These are phyloP conservation scores for Sugiyamaella paludigena DNA, from an alignment of 1,139 yeast species.

Conservation along the genomic window DNA sequence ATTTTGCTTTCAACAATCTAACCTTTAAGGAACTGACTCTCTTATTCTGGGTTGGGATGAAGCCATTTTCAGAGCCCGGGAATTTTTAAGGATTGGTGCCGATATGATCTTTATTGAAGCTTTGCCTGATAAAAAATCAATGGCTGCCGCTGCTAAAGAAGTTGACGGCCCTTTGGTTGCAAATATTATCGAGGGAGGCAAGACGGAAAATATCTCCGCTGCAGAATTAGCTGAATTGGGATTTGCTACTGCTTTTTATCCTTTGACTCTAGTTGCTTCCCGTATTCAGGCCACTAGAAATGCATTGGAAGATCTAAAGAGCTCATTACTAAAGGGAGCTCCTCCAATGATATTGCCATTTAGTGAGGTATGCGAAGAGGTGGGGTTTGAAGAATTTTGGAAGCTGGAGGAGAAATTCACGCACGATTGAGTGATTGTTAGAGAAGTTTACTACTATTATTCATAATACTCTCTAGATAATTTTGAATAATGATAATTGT, in stretches of 20 bases:
- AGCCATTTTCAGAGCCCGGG: slow-evolving; percentile 17
- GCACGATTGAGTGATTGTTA: not conserved
- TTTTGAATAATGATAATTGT: too few relatives aligned
- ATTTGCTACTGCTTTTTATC: slow-evolving; percentile 19
- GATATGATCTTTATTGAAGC: slow-evolving; percentile 21
- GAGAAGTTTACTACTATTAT: too few relatives aligned
- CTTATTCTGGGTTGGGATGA: slow-evolving; percentile 18
- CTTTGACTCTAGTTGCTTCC: slow-evolving; percentile 17
- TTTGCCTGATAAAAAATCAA: slow-evolving; percentile 17
- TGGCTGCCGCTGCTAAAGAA: slow-evolving; percentile 16
- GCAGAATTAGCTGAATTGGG: slow-evolving; percentile 18
- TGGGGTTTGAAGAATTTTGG: slow-evolving; percentile 19
- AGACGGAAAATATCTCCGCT: slow-evolving; percentile 19
- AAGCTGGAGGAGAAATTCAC: slow-evolving; percentile 12
- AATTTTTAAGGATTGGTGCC: slow-evolving; percentile 18
- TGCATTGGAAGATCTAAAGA: slow-evolving; percentile 15
- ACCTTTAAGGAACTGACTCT: slow-evolving; percentile 17
- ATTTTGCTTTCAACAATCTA: too few relatives aligned
- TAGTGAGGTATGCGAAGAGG: slow-evolving; percentile 19
- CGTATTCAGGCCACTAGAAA: slow-evolving; percentile 19
- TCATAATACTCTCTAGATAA: too few relatives aligned
- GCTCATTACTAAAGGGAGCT: slow-evolving; percentile 13
- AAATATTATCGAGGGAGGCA: slow-evolving; percentile 22
- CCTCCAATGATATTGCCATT: slow-evolving; percentile 20
- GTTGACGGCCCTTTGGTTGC: slow-evolving; percentile 18